These are phyloP conservation scores for Anisodus acutangulus DNA, from an alignment of 257 asterid genomes.

Conservation along the genomic window DNA sequence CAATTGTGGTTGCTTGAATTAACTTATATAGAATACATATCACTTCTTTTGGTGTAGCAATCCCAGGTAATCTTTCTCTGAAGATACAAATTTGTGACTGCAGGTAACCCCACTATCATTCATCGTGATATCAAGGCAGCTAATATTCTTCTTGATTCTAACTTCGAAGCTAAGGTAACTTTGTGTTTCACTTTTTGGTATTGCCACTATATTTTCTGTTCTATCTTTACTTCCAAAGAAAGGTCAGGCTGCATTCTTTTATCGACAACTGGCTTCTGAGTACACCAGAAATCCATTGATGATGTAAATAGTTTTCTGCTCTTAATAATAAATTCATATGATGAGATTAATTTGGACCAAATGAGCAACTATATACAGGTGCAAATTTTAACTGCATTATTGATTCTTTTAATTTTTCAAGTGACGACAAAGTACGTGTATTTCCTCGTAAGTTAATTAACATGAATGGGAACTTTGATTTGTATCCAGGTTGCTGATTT, in stretches of 20 bases:
- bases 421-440: neutral
- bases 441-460: neutral
- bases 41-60: neutral
- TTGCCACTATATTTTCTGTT: neutral
- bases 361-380: constrained; percentile 3
- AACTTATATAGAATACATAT: neutral
- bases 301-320: constrained; percentile 3
- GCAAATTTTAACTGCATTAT: constrained; percentile 14
- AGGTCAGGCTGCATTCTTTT: neutral
- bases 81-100: constrained; percentile 20
- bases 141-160: constrained; percentile 40
- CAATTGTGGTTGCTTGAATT: neutral
- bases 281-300: neutral
- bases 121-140: constrained; percentile 45
- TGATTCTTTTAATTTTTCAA: neutral
- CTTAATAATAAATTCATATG: neutral
- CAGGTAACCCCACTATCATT: constrained; percentile 43
- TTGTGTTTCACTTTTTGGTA: neutral
- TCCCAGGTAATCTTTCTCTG: neutral
- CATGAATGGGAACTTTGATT: neutral
- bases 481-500: constrained; percentile 37
- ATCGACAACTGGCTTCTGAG: constrained; percentile 17
- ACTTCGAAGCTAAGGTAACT: constrained; percentile 39
- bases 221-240: neutral
- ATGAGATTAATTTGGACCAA: constrained; percentile 10